Evolutionary conservation across 441 rosid species (phyloP), one percentile per base, ranked within the genome.

Genomic region (Manihot esculenta): DNA sequence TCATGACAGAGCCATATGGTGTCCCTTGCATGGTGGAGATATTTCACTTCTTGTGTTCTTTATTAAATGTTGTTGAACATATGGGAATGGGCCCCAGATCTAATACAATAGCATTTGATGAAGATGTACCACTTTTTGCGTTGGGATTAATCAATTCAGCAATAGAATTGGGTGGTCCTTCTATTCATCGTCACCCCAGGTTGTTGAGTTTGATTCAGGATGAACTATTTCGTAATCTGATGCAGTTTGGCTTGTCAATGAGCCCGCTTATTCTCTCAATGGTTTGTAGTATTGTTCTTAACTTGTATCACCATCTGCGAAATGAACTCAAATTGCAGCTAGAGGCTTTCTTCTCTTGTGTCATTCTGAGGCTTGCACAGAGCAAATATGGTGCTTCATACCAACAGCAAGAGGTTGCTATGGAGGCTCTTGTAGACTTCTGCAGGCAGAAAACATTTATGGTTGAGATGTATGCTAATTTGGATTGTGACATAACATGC

Each of bases 111-210:
- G 93, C 96, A 62, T 86, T 77, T 85, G 99, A 94, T 59, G 99
- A 94, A 84, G 99, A 94, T 72, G 94, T 89, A 64, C 99, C 97
- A n/a, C 92, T 94, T 24, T 94, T 94, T 62, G 90, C 99, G 5
- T 72, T 94, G 88, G 89, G 97, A 66, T 86, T 94, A 76, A 92
- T 94, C 73, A 92, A 92, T 81, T 90, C 96, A 15, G 92, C 89
- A 13, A 83, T 94, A 51, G 99, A 94, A 81, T 81, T 92, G 79
- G 96, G 86, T 74, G 97, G 97, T n/a, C 61, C 89, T 18, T 85
- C 96, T 21, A 79, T 90, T 76, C 54, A 79, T 61, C 74, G 75
- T 57, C 93, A 90, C 75, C 91, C 96, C 23, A 81, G 79, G 78
- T 81, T 94, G 75, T 69, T 94, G 82, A 64, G 73, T 35, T 75